phyloP scores from a whole-genome alignment of 2,329 filamentous ascomycete genomes.

The Rhinocladiella mackenziei region DNA sequence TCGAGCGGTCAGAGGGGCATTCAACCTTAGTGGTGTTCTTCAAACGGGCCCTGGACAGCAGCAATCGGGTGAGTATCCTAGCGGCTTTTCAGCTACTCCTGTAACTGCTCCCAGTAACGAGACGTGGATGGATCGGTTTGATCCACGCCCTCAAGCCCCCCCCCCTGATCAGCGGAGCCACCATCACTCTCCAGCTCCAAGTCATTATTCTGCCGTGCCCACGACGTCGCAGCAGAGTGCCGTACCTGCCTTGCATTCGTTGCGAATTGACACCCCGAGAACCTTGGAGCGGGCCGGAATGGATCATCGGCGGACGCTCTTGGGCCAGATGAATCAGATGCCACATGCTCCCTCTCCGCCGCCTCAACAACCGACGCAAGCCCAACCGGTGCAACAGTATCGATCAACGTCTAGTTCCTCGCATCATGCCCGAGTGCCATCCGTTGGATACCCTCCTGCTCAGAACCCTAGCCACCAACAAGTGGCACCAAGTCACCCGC shows the following conservation, averaged over 20 bases:
- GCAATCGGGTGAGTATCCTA: conserved; percentile 13
- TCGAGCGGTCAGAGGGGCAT: conserved; percentile 13
- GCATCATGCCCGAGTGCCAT: conserved; percentile 24
- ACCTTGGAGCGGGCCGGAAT: conserved; percentile 16
- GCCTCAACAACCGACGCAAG: conserved; percentile 18
- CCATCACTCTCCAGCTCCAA: conserved; percentile 26
- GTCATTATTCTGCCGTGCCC: conserved; percentile 26
- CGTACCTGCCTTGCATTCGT: conserved; percentile 10
- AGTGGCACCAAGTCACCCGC: conserved; percentile 17
- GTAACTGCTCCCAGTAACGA: conserved; percentile 19
- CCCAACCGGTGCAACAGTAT: conserved; percentile 14
- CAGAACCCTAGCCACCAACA: conserved; percentile 14
- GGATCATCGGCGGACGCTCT: conserved; percentile 24
- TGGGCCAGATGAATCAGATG: conserved; percentile 21
- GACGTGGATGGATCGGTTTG: conserved; percentile 28
- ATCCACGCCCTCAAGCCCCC: conserved; percentile 21
- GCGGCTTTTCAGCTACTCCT: conserved; percentile 13
- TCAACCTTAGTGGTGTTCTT: conserved; percentile 9
- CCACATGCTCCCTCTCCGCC: conserved; percentile 27
- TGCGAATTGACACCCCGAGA: conserved; percentile 18
- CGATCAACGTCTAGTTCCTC: conserved; percentile 19
- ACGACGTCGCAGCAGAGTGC: conserved; percentile 15
- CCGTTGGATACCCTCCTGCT: conserved; percentile 18
- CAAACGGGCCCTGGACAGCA: conserved; percentile 11
- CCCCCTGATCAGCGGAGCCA: conserved; percentile 19